Evolutionary conservation across 495 filamentous ascomycete genomes (phyloP), one percentile per base, ranked within the genome.

Genomic region (Neurospora sp.): DNA sequence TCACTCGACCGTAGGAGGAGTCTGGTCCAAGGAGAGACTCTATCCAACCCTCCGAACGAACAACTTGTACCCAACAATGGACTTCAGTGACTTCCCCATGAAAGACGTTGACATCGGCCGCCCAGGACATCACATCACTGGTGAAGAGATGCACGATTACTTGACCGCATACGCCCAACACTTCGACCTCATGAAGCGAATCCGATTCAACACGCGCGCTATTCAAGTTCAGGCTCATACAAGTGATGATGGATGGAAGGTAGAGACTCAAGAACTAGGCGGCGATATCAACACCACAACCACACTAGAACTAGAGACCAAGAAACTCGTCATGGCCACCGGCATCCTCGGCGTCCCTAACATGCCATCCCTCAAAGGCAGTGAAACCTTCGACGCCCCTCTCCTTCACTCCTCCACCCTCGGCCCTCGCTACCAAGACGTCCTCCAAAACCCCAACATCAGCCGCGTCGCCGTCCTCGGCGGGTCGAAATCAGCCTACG

Each of bases 51-150:
- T 94, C 31, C 89, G 88, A 70, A 87, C 90, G 65, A 86, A 86
- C 76, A 86, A 86, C 47, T 72, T 85, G 12, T 75, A 88, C 22
- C 90, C 90, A 12, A 90, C 86, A 4, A 89, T 90, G 76, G 91
- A 92, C 78, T 92, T 86, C 78, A 89, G 87, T 59, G 91, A 93
- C 75, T 92, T 90, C 73, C 90, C 91, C 39, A 91, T 94, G 90
- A 87, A 89, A 71, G n/a, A 42, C 8, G 77, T 83, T 27, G 88
- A 88, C 4, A 86, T 92, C 61, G 82, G 87, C 71, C 53, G 53
- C 5, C 75, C 84, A 2, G 89, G 87, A 6, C 79, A 93, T 71
- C 78, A 81, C 65, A 77, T 87, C 68, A 78, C 83, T 2, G 82
- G 78, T 0, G 72, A 77, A 18, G 75, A 69, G n/a, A 80, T 82